Evolutionary conservation across 169 alveolate species (phyloP), one percentile per base, ranked within the genome.

Genomic region (Plasmodium ovale): DNA sequence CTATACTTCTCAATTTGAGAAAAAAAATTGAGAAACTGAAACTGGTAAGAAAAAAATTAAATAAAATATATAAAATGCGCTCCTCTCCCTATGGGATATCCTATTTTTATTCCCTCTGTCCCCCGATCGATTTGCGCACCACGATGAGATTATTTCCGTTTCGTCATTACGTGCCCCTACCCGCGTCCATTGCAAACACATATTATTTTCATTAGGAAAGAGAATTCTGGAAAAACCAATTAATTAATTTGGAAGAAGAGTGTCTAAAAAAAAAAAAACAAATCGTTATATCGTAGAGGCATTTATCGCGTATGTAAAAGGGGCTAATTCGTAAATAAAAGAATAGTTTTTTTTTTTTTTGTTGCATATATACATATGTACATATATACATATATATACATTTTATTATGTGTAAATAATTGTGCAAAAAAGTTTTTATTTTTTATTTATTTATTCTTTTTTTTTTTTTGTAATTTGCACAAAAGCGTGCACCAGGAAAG

Each of bases 1-100:
- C 89, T 3, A 79, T 79, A 47, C n/a, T 79, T 16, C 44, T 79
- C 39, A 79, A 79, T 65, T 47, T 79, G 84, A 64, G 82, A 35
- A 79, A 79, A 60, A 79, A 79, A 65, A 64, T 79, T 37, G 89
- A 79, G 65, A 79, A 79, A 59, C 59, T 79, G 51, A 65, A 79
- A 79, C 89, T 65, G 71, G 89, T 79, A 64, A 47, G 10, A 10
- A 31, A 33, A 37, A 1, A 25, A 10, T 25, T n/a, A 42, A 16
- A 9, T 1, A 47, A 33, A 16, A 35, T 9, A 21, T n/a, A 19
- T 35, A 14, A 47, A 27, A 25, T 69, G 19, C 49, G 14, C 4
- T n/a, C 49, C n/a, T 16, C 0, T 68, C 10, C 44, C 14, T 16
- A n/a, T n/a, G n/a, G n/a, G n/a, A n/a, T n/a, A n/a, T n/a, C n/a